Evolutionary conservation across 2,329 filamentous ascomycete genomes (phyloP).

Genomic region (Alternaria ventricosa): DNA sequence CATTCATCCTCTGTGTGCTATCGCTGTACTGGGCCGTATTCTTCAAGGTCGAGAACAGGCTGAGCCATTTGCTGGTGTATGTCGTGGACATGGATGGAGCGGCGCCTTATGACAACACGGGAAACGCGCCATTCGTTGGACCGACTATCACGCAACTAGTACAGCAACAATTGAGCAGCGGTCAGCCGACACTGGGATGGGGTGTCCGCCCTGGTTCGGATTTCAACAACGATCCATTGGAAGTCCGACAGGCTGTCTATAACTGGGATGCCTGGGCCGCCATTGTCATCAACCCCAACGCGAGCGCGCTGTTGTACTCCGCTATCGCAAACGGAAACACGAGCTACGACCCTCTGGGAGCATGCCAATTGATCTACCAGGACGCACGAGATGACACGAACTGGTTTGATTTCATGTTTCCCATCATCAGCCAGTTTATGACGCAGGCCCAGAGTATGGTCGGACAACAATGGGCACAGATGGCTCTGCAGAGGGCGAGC

Average conservation of each 20-base stretch:
- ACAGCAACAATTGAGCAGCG: slow-evolving; percentile 51
- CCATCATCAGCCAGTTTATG: slow-evolving; percentile 58
- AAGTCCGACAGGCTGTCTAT: slow-evolving; percentile 65
- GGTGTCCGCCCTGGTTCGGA: slow-evolving; percentile 55
- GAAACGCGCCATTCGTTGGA: slow-evolving; percentile 61
- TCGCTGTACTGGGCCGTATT: slow-evolving; percentile 69
- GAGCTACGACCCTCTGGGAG: slow-evolving; percentile 66
- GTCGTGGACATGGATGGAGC: slow-evolving; percentile 70
- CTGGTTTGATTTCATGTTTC: slow-evolving; percentile 60
- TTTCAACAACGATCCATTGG: slow-evolving; percentile 63
- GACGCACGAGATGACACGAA: slow-evolving; percentile 64
- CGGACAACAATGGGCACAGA: slow-evolving; percentile 54
- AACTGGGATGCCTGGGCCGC: slow-evolving; percentile 66
- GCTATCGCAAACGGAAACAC: slow-evolving; percentile 63
- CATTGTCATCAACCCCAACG: slow-evolving; percentile 68
- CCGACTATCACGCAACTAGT: slow-evolving; percentile 58
- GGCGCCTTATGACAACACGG: slow-evolving; percentile 57
- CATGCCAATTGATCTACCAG: slow-evolving; percentile 63
- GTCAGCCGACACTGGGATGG: slow-evolving; percentile 57
- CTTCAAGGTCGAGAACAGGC: slow-evolving; percentile 53
- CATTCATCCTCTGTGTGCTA: slow-evolving; percentile 63
- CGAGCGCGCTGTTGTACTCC: slow-evolving; percentile 62
- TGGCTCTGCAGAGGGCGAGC: slow-evolving; percentile 52
- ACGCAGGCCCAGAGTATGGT: slow-evolving; percentile 57
- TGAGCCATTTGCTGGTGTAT: slow-evolving; percentile 59